These are phyloP conservation scores for Phycomyces blakesleeanus DNA, from an alignment of 192 early-diverging fungal genomes.

Conservation along the genomic window DNA sequence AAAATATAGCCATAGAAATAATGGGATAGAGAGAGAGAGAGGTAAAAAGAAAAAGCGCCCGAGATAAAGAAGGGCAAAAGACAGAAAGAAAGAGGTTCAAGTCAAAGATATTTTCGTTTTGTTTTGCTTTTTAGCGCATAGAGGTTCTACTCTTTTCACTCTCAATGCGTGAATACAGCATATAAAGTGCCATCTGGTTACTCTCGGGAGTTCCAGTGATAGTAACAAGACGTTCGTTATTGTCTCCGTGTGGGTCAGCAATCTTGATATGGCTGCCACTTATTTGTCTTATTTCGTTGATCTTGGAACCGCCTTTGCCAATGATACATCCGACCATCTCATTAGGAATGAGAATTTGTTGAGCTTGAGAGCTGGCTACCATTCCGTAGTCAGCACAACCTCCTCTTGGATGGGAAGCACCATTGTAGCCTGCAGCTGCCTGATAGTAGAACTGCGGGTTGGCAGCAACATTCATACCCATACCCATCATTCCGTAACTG, in stretches of 20 bases:
- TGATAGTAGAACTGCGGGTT: conserved; percentile 26
- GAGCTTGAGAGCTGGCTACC: conserved; percentile 34
- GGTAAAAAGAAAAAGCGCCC: too few relatives aligned
- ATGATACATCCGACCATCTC: conserved; percentile 88
- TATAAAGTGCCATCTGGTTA: conserved; percentile 88
- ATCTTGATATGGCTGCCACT: conserved; percentile 88
- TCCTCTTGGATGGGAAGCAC: conserved; percentile 4
- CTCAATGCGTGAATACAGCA: conserved; percentile 88
- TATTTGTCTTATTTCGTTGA: conserved; percentile 76
- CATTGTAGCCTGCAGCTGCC: conserved; percentile 9
- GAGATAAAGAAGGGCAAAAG: not conserved
- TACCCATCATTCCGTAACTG: conserved; percentile 16
- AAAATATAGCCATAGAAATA: not conserved
- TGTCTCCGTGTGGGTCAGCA: conserved; percentile 62
- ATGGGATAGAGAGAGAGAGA: not conserved
- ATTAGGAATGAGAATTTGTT: conserved; percentile 61
- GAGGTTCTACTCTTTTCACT: conserved; percentile 55
- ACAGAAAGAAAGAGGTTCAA: not conserved
- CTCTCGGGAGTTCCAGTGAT: conserved; percentile 84
- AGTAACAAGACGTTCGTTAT: conserved; percentile 81
- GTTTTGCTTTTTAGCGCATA: conserved; percentile 9
- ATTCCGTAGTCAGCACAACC: conserved; percentile 11
- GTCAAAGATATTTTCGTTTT: not conserved
- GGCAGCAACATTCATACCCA: conserved; percentile 17
- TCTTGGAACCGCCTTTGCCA: conserved; percentile 84